phyloP scores from a whole-genome alignment of 768 basidiomycete species.

The Kwoniella botswanensis region DNA sequence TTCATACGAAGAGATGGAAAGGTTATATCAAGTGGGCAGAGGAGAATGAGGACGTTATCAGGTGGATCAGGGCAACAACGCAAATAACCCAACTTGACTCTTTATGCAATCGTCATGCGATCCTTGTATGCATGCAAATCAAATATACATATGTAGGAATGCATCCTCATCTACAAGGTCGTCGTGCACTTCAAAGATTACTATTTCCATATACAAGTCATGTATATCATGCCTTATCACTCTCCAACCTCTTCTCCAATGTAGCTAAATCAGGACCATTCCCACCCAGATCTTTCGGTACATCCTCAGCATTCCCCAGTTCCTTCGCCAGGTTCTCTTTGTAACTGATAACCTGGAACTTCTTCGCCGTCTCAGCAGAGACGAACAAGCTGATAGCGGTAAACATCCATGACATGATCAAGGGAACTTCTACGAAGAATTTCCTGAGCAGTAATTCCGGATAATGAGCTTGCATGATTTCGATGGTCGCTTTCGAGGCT shows the following conservation, averaged over 20 bases:
- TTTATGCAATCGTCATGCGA: no score
- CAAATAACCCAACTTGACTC: no score
- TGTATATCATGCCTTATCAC: neutral
- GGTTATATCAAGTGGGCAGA: no score
- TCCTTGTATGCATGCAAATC: no score
- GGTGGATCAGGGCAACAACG: neutral
- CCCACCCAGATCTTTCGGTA: constrained; percentile 24
- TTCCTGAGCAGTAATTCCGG: constrained; percentile 32
- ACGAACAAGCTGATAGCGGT: constrained; percentile 21
- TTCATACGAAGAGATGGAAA: neutral
- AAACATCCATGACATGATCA: constrained; percentile 28
- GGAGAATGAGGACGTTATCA: neutral
- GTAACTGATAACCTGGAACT: constrained; percentile 26
- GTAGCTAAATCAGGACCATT: constrained; percentile 14
- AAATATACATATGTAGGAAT: neutral
- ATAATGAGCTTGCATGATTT: constrained; percentile 27
- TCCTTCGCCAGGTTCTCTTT: constrained; percentile 17
- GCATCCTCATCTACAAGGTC: no score
- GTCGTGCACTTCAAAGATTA: neutral
- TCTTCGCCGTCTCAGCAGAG: constrained; percentile 31
- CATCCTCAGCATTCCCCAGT: neutral
- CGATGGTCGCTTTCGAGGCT: constrained; percentile 26
- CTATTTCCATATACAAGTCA: neutral
- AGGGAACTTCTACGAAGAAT: constrained; percentile 25
- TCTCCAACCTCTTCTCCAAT: constrained; percentile 11